phyloP scores from a whole-genome alignment of 108 stramenopile species.

The Pseudonitzschia pungens region DNA sequence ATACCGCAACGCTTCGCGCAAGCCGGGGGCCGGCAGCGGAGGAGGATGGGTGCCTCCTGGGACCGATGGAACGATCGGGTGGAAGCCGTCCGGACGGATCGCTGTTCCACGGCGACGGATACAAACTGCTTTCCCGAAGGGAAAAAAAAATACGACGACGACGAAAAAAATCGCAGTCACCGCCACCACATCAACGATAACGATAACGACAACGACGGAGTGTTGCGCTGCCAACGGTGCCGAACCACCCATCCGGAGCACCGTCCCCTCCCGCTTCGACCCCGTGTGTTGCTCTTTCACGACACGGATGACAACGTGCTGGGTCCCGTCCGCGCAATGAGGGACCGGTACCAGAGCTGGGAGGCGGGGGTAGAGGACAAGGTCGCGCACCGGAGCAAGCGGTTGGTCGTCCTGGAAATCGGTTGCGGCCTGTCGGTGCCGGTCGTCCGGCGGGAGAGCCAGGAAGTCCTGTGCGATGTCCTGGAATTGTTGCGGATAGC shows the following conservation, averaged over 20 bases:
- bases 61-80: background rate
- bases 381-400: background rate
- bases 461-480: conserved; percentile 44
- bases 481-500: background rate
- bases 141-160: background rate
- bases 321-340: background rate
- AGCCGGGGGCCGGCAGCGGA: background rate
- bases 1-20: too few species aligned
- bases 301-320: conserved; percentile 12
- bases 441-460: conserved; percentile 52
- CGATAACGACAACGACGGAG: background rate
- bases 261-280: conserved; percentile 4
- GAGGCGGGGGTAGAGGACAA: conserved; percentile 39
- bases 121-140: background rate
- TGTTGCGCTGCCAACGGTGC: background rate
- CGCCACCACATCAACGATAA: background rate
- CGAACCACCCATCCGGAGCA: too few species aligned
- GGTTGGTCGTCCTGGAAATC: conserved; percentile 55
- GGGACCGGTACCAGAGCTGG: conserved; percentile 50
- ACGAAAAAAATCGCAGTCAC: too few species aligned
- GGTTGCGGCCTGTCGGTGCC: conserved; percentile 58
- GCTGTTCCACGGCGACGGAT: background rate
- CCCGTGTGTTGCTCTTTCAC: conserved; percentile 22
- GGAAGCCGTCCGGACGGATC: background rate
- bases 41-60: conserved; percentile 3